phyloP scores from a whole-genome alignment of 345 rosid genomes.

The Gossypium stocksii region DNA sequence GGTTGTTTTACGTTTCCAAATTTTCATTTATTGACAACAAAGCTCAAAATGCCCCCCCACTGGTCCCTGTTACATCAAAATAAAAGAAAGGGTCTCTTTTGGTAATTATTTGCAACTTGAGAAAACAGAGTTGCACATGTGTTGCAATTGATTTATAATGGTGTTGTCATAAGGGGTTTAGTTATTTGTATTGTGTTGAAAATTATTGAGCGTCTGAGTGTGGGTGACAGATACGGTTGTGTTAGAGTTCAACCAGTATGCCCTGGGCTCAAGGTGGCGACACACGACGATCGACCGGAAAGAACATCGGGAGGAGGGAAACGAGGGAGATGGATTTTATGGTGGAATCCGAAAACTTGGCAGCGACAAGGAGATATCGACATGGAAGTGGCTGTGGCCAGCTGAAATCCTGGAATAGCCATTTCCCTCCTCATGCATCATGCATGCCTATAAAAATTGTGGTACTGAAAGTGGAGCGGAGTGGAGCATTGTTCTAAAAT shows the following conservation, averaged over 20 bases:
- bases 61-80: slow-evolving; percentile 10
- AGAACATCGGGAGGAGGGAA: slow-evolving; percentile 76
- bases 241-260: slow-evolving; percentile 68
- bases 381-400: slow-evolving; percentile 77
- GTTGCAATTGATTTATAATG: not conserved
- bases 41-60: slow-evolving; percentile 14
- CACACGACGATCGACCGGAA: slow-evolving; percentile 43
- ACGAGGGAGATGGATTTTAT: slow-evolving; percentile 80
- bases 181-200: not conserved
- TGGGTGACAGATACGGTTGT: slow-evolving; percentile 51
- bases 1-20: slow-evolving; percentile 7
- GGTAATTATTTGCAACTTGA: slow-evolving; percentile 17
- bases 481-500: no score
- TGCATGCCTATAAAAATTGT: no score
- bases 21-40: slow-evolving; percentile 22
- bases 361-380: slow-evolving; percentile 48
- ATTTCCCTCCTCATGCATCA: no score
- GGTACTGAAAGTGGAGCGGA: no score
- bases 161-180: not conserved
- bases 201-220: slow-evolving; percentile 4
- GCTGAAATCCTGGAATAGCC: slow-evolving; percentile 46
- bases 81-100: slow-evolving; percentile 7
- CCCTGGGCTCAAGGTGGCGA: slow-evolving; percentile 76
- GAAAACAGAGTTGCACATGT: not conserved
- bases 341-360: slow-evolving; percentile 77